phyloP scores from a whole-genome alignment of 108 stramenopile species.

The Conticribra weissflogii region DNA sequence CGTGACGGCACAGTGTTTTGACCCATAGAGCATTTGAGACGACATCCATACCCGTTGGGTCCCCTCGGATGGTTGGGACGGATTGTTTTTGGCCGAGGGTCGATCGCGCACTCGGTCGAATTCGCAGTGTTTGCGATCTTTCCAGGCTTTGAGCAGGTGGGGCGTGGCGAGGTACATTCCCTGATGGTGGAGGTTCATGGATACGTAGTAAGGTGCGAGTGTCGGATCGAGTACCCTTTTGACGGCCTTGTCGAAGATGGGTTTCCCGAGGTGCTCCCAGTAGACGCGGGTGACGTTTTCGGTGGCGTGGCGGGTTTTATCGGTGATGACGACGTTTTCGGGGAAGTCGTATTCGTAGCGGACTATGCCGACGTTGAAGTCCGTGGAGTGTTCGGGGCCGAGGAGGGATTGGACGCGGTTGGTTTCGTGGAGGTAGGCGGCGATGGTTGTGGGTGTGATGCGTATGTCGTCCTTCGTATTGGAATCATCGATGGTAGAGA shows the following conservation, averaged over 20 bases:
- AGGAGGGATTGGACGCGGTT: slow-evolving; percentile 54
- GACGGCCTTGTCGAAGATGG: slow-evolving; percentile 62
- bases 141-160: slow-evolving; percentile 74
- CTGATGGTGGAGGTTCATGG: slow-evolving; percentile 84
- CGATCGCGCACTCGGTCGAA: slow-evolving; percentile 74
- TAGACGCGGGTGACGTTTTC: slow-evolving; percentile 85
- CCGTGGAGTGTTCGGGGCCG: slow-evolving; percentile 47
- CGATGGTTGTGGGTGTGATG: slow-evolving; percentile 76
- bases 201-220: slow-evolving; percentile 61
- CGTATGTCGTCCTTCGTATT: slow-evolving; percentile 74
- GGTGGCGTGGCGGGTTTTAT: slow-evolving; percentile 85
- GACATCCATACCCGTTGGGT: slow-evolving; percentile 90
- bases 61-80: slow-evolving; percentile 75
- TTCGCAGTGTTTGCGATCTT: slow-evolving; percentile 56
- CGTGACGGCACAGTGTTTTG: slow-evolving; percentile 69
- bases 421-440: slow-evolving; percentile 81
- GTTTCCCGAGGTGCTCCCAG: slow-evolving; percentile 77
- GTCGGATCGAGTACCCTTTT: slow-evolving; percentile 38
- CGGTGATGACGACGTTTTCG: slow-evolving; percentile 78
- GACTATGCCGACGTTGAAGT: slow-evolving; percentile 87
- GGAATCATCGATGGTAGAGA: too few species aligned
- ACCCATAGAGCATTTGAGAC: slow-evolving; percentile 78
- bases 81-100: slow-evolving; percentile 59
- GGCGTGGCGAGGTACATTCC: slow-evolving; percentile 87
- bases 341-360: slow-evolving; percentile 91